Base-by-base conservation (phyloP, 2,329 filamentous ascomycete species). In the Neoscytalidium dimidiatum region DNA sequence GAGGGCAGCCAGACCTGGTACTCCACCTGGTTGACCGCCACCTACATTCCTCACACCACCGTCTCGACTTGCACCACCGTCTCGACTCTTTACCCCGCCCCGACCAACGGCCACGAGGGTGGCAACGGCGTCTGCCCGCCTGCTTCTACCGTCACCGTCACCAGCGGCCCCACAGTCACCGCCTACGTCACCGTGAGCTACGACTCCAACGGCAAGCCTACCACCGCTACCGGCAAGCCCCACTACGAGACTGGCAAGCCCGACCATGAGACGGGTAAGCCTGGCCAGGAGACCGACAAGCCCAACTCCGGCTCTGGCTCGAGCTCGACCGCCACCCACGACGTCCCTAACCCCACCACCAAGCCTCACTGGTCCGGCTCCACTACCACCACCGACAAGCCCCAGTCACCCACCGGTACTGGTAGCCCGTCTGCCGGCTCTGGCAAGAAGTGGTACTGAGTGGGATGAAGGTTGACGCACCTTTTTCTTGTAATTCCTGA, bases 21-120 rank as follows among this genome's bases (percentile, higher is more conserved):
- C 72, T 76, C 73, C 3, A 79, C 77, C 62, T 80, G 75, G 71
- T 68, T 80, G n/a, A 78, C 75, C 4, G 63, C 73, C 4, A 71
- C 70, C n/a, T 74, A 72, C 69, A 70, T 69, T 64, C 71, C 75
- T 0, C 71, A 72, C 1, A 71, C 71, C 23, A 74, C 74, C 48
- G 68, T 70, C 49, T 68, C 68, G n/a, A 66, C 68, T 44, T 29
- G 23, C 62, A 58, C 62, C 17, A 58, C 51, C 26, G 35, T 64
- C 21, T 21, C 28, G 19, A 64, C 52, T 23, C 28, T 64, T 19
- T 38, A 38, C 51, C 62, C 62, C 23, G 52, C 62, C 23, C 62
- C 62, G 19, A 48, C 6, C 26, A 11, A 8, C 6, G 29, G 17
- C 58, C 5, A 31, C 26, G 21, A 28, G 6, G 48, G 23, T 33